Evolutionary conservation across 176 grass and related monocot genomes (phyloP), one percentile per base, ranked within the genome.

Genomic region (Oryza longistaminata): DNA sequence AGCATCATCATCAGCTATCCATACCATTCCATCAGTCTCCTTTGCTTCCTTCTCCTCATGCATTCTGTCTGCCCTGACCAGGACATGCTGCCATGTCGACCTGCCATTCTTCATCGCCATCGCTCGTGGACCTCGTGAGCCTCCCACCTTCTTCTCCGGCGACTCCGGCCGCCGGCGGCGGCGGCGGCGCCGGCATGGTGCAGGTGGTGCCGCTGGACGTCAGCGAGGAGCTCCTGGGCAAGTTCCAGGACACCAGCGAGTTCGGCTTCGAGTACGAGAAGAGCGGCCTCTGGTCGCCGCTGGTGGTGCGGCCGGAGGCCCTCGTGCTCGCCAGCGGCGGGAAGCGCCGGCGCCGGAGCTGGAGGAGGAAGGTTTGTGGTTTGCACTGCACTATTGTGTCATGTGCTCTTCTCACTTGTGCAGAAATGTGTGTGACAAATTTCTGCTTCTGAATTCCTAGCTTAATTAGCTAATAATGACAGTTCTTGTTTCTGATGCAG

Each of bases 221-320:
- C 49, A 94, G 88, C 43, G 84, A 97, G 53, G 86, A 75, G 67
- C 84, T 97, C 12, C 77, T 95, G 16, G 78, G 75, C 53, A 97
- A 97, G 81, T 97, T 95, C 84, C 80, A 64, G 70, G 95, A 97
- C 87, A 68, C 81, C 52, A 77, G 90, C 74, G 90, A 93, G 81
- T 93, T 95, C 53, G 88, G 92, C 74, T 97, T 97, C 65, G 92
- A 97, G 31, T 97, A 97, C 31, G 91, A 64, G 64, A 79, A 43
- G 83, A 97, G 95, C 72, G 82, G 92, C 66, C 74, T 97, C 73
- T 97, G 95, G 95, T 97, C 95, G 37, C 95, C 95, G 52, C 88
- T 88, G 70, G 90, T 93, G 53, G 82, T 85, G 70, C 88, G 66
- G 8, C 72, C 84, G 1, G 88, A 87, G 88, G 80, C 73, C 72